These are phyloP conservation scores for Trametes pubescens DNA, from an alignment of 1,284 basidiomycete species.

Conservation along the genomic window DNA sequence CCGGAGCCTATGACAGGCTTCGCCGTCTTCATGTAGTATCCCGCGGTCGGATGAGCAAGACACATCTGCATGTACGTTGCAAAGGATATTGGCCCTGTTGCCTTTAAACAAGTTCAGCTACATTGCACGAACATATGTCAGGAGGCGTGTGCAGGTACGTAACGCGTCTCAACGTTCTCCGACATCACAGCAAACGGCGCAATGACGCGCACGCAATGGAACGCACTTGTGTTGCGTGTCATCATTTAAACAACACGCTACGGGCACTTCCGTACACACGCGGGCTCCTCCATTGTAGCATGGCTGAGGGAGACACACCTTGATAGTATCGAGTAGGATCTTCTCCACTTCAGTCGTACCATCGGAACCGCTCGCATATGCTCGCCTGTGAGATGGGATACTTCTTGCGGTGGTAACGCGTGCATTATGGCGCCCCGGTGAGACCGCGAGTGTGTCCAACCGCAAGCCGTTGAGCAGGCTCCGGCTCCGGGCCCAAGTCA, in stretches of 20 bases:
- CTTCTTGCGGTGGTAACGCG: neutral
- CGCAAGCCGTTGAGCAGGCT: slow-evolving; percentile 12
- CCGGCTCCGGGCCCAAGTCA: slow-evolving; percentile 32
- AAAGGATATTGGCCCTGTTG: slow-evolving; percentile 87
- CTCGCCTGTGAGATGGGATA: neutral
- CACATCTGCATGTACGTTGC: slow-evolving; percentile 91
- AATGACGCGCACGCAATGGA: neutral
- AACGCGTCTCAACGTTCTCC: neutral
- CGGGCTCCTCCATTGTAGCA: neutral
- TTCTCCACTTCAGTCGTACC: slow-evolving; percentile 55
- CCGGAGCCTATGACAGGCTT: slow-evolving; percentile 84
- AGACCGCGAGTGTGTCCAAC: neutral
- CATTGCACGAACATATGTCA: neutral
- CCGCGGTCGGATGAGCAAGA: slow-evolving; percentile 85
- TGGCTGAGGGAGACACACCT: slow-evolving; percentile 48
- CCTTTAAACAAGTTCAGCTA: slow-evolving; percentile 51
- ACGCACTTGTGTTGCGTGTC: neutral
- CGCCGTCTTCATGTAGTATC: slow-evolving; percentile 85
- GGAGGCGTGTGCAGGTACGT: neutral
- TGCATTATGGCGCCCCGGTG: neutral
- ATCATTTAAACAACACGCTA: no score
- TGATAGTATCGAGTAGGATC: slow-evolving; percentile 72
- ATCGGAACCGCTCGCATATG: slow-evolving; percentile 17
- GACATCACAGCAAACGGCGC: neutral
- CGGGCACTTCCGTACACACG: neutral